Percentiles rank a stretch among this genome's conserved stretches.
Conservation (phyloP, 257 asterid genomes). For the Scutellaria baicalensis region DNA sequence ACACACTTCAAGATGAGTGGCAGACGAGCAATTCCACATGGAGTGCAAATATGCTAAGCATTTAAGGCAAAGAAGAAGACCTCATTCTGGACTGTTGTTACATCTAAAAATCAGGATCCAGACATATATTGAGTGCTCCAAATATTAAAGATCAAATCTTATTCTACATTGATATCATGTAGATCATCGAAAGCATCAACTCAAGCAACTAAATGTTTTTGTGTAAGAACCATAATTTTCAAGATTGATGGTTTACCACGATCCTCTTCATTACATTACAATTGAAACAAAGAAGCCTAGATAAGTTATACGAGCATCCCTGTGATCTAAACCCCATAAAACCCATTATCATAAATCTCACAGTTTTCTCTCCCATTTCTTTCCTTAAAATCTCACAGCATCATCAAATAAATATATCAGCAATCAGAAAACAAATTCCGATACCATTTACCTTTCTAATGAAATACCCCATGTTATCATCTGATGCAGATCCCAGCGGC, state of each 20-base stretch:
- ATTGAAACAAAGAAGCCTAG: conserved; percentile 12
- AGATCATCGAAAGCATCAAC: background rate
- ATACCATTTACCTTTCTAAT: conserved; percentile 50
- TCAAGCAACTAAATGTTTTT: background rate
- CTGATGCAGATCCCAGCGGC: conserved; percentile 23
- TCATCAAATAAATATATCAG: background rate
- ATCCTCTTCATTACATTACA: conserved; percentile 3
- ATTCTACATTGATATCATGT: background rate
- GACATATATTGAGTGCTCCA: background rate
- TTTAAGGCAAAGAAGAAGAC: background rate
- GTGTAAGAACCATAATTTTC: too few relatives aligned
- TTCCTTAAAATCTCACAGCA: background rate
- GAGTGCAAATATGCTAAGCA: background rate
- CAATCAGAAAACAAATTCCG: background rate
- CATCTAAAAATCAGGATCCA: background rate
- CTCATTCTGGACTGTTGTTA: background rate
- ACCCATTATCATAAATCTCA: conserved; percentile 6
- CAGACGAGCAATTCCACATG: conserved; percentile 4
- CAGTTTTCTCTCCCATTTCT: background rate
- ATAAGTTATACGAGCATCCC: background rate
- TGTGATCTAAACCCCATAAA: background rate
- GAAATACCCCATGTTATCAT: conserved; percentile 49
- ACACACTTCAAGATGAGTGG: conserved; percentile 1
- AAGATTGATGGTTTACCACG: background rate
- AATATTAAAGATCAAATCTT: background rate